Evolutionary conservation across 2,329 filamentous ascomycete species (phyloP).

Genomic region (Fusarium coicis): DNA sequence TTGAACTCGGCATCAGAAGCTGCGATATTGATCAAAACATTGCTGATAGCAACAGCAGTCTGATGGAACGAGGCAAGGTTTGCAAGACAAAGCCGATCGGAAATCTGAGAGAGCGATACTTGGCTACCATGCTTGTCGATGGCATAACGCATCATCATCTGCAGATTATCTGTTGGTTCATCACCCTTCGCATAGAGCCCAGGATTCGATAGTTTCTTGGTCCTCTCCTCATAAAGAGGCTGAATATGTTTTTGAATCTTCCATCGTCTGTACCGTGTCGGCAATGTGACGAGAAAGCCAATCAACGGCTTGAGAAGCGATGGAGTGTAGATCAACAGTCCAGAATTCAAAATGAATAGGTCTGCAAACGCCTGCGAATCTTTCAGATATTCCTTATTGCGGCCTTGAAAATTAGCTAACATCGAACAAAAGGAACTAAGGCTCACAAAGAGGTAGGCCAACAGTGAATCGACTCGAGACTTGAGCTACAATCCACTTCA

Average conservation of each 20-base stretch:
- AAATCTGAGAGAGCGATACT: conserved; percentile 43
- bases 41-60: conserved; percentile 53
- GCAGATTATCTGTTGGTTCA: conserved; percentile 21
- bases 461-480: conserved; percentile 48
- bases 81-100: conserved; percentile 31
- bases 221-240: conserved; percentile 5
- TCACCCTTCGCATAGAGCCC: background rate
- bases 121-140: conserved; percentile 33
- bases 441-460: conserved; percentile 48
- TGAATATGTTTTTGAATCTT: conserved; percentile 24
- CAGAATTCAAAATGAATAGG: conserved; percentile 48
- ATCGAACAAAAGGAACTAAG: fast-evolving
- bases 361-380: conserved; percentile 46
- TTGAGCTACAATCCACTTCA: conserved; percentile 47
- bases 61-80: conserved; percentile 55
- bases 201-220: background rate
- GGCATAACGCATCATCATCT: conserved; percentile 37
- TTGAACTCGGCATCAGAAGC: conserved; percentile 50
- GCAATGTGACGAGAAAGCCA: conserved; percentile 41
- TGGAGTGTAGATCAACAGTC: conserved; percentile 46
- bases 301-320: conserved; percentile 47
- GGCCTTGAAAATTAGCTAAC: conserved; percentile 26
- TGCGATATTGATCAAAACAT: conserved; percentile 53
- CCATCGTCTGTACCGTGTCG: conserved; percentile 26
- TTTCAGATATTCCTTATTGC: conserved; percentile 49